phyloP scores from a whole-genome alignment of 2,329 filamentous ascomycete genomes.

The Didymella segeticola region DNA sequence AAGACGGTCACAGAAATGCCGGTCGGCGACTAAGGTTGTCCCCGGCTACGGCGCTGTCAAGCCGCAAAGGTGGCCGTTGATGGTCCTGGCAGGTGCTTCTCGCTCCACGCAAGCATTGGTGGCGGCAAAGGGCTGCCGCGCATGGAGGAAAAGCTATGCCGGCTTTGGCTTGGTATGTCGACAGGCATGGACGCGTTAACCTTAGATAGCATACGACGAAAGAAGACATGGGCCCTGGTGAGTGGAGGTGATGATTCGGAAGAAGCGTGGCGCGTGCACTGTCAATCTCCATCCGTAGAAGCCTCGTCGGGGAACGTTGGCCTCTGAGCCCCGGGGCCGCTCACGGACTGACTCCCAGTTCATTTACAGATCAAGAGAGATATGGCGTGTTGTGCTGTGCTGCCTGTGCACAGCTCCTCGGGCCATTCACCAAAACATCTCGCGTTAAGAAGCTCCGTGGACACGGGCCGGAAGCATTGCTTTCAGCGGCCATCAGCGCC shows the following conservation, averaged over 20 bases:
- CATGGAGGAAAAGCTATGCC: conserved; percentile 34
- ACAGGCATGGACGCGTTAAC: conserved; percentile 25
- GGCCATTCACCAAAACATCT: conserved; percentile 22
- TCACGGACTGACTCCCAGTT: conserved; percentile 9
- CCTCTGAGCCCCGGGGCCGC: conserved; percentile 32
- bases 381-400: conserved; percentile 26
- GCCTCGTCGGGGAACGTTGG: conserved; percentile 29
- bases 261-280: conserved; percentile 28
- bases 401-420: conserved; percentile 20
- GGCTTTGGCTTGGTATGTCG: conserved; percentile 32
- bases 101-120: conserved; percentile 38
- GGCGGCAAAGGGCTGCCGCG: conserved; percentile 34
- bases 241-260: conserved; percentile 28
- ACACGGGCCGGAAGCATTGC: conserved; percentile 24
- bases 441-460: conserved; percentile 20
- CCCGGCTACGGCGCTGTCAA: conserved; percentile 20
- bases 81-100: conserved; percentile 22
- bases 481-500: conserved; percentile 21
- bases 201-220: conserved; percentile 27
- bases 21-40: conserved; percentile 9
- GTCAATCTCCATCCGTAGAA: conserved; percentile 28
- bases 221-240: conserved; percentile 24
- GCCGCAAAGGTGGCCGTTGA: conserved; percentile 25
- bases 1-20: conserved; percentile 4
- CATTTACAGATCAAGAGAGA: conserved; percentile 19